Percentiles rank a stretch among this genome's conserved stretches.
These are phyloP conservation scores for Phycomyces blakesleeanus DNA, from an alignment of 192 early-diverging fungal species.

Conservation along the genomic window DNA sequence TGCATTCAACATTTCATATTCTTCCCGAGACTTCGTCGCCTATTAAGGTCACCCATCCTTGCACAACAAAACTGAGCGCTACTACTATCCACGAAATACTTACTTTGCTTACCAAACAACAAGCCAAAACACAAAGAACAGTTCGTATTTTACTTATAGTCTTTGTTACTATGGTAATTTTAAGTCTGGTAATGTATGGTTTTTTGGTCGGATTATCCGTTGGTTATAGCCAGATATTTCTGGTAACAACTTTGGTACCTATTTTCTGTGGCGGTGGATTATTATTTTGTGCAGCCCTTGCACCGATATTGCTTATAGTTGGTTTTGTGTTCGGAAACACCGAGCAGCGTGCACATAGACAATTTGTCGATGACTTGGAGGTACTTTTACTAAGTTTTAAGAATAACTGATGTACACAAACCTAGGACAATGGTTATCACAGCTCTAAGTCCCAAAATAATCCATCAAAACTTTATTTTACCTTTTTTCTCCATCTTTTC, in stretches of 20 bases:
- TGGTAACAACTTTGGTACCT: slow-evolving; percentile 10
- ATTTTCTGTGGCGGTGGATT: slow-evolving; percentile 9
- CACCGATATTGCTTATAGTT: slow-evolving; percentile 15
- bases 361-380: slow-evolving; percentile 14
- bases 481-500: too few species aligned
- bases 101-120: not conserved
- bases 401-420: too few species aligned
- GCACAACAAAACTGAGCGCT: not conserved
- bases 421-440: too few species aligned
- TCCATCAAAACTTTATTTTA: too few species aligned
- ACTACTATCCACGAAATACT: slow-evolving; percentile 8
- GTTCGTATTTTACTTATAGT: not conserved
- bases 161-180: not conserved
- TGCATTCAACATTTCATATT: slow-evolving; percentile 40
- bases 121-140: slow-evolving; percentile 4
- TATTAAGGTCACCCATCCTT: not conserved
- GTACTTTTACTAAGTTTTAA: not conserved
- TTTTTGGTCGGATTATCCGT: slow-evolving; percentile 6
- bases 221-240: not conserved
- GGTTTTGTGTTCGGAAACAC: slow-evolving; percentile 25
- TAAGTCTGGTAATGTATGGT: slow-evolving; percentile 4
- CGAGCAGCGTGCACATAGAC: slow-evolving; percentile 13
- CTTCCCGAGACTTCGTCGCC: not conserved
- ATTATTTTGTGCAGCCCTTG: not conserved
- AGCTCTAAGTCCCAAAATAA: too few species aligned